Evolutionary conservation across 345 rosid species (phyloP), one percentile per base, ranked within the genome.

Genomic region (Eucalyptus globulus): DNA sequence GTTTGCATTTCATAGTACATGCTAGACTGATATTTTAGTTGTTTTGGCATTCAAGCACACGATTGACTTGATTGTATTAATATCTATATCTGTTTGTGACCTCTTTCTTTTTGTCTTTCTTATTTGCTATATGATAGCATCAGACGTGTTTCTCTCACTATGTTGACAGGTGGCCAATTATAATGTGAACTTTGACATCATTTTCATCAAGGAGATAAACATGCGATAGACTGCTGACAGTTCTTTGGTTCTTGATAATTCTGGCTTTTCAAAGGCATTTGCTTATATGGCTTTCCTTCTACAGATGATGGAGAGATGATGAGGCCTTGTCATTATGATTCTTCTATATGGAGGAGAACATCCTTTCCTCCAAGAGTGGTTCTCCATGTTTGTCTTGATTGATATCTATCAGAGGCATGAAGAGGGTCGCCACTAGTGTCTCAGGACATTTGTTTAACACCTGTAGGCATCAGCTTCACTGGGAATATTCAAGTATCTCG

Each of bases 341-440:
- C 91, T 91, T 91, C 89, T 56, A 87, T 76, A 88, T 89, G 93
- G 92, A 91, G 88, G 62, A 85, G 51, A 89, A 88, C 87, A 37
- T 65, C 76, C 81, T 86, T 80, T 60, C 87, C 58, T 72, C 60
- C 22, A 51, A 29, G 76, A 56, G 49, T 69, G 67, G n/a, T 85
- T 93, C 85, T 91, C 87, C 40, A 85, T 54, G 47, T 86, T 87
- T 88, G 49, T 90, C 89, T 56, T 94, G 88, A 94, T 94, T 95
- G 97, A 90, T 90, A 76, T 91, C 88, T 69, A 83, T 85, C 69
- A 87, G 37, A 88, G 90, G 90, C 89, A 96, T 96, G 98, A 93
- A 94, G 94, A 92, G 90, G 92, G 90, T 92, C 88, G 90, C 93
- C 87, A 34, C 91, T 88, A 91, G 88, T 69, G 89, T 89, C 54